Evolutionary conservation across 805 yeast species (phyloP).

Genomic region (Cyberlindnera japonica): DNA sequence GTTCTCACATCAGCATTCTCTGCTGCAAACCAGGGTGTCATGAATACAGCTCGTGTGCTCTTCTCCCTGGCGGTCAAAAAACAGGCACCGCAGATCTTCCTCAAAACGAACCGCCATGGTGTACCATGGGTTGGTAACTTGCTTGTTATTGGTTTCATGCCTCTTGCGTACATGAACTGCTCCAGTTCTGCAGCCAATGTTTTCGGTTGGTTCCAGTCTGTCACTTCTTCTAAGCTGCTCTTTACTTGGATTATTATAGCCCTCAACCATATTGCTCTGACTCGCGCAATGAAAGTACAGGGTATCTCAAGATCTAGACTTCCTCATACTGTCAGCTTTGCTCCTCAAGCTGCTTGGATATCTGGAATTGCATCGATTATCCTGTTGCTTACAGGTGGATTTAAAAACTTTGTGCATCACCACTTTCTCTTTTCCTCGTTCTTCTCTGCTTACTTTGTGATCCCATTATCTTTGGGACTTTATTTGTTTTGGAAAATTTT

Average conservation of each 20-base stretch:
- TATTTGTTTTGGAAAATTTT: conserved; percentile 31
- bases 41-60: background rate
- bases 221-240: background rate
- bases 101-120: background rate
- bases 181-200: background rate
- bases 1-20: background rate
- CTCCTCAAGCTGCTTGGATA: background rate
- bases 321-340: background rate
- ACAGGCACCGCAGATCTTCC: background rate
- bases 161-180: background rate
- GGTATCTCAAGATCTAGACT: background rate
- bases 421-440: conserved; percentile 20
- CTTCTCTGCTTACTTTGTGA: conserved; percentile 12
- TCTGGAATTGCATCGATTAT: background rate
- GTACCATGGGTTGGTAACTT: background rate
- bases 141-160: background rate
- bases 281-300: background rate
- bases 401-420: conserved; percentile 29
- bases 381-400: background rate
- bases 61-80: background rate
- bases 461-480: conserved; percentile 28
- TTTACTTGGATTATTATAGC: background rate
- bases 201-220: background rate
- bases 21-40: background rate
- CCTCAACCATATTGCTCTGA: background rate